Percentiles rank a stretch among this genome's conserved stretches.
Conservation (phyloP, 495 filamentous ascomycete genomes). For the Pseudevernia furfuracea region DNA sequence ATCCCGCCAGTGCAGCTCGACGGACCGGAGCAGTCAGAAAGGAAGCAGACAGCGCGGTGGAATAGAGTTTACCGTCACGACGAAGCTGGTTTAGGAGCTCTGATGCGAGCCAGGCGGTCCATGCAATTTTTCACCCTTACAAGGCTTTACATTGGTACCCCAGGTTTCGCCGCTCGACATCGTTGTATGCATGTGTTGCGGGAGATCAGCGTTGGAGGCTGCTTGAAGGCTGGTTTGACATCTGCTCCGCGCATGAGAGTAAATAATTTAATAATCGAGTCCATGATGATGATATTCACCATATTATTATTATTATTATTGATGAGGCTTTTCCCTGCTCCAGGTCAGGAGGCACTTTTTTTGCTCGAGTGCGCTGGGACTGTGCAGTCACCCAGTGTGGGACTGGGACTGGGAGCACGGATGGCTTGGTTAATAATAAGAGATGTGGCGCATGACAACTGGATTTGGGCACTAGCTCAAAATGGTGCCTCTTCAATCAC, state of each 20-base stretch:
- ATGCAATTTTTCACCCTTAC: not conserved
- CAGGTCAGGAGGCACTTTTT: too few relatives aligned
- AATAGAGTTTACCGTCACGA: not conserved
- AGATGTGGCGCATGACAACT: conserved; percentile 17
- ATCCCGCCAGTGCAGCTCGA: not conserved
- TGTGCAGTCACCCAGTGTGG: too few relatives aligned
- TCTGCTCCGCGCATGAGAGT: not conserved
- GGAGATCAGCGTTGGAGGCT: conserved; percentile 7
- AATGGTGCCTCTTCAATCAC: conserved; percentile 3
- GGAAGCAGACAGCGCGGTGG: not conserved
- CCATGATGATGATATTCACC: too few relatives aligned
- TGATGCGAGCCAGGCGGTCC: not conserved
- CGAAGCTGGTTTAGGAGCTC: not conserved
- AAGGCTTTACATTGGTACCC: not conserved
- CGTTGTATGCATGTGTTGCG: conserved; percentile 2
- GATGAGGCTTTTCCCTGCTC: too few relatives aligned
- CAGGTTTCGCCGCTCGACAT: not conserved
- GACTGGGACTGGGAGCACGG: not conserved
- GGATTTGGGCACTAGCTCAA: conserved; percentile 17
- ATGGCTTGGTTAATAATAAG: not conserved
- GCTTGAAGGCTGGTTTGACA: not conserved
- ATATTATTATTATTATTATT: too few relatives aligned
- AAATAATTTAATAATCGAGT: too few relatives aligned
- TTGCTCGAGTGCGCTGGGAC: not conserved
- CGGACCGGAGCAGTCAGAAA: not conserved